Evolutionary conservation across 2,329 filamentous ascomycete genomes (phyloP), one percentile per base, ranked within the genome.

Genomic region (Remersonia thermophila): DNA sequence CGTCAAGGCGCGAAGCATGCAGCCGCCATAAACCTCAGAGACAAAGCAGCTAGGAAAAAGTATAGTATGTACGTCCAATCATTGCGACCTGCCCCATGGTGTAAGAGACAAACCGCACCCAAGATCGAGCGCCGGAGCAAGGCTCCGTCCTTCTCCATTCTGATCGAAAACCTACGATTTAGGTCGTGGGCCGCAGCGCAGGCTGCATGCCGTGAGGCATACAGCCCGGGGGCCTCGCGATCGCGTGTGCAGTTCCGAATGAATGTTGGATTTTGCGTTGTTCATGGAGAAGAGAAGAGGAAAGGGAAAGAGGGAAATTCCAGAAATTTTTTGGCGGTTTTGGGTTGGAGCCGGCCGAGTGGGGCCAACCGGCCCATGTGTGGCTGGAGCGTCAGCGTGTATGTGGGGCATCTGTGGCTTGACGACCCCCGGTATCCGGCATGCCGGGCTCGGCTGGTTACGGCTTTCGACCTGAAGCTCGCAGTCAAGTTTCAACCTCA

Each of bases 261-360:
- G 59, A 65, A 66, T 60, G 62, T 65, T 54, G 46, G 51, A 53
- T 52, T 60, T 61, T 65, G 63, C 62, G 62, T 66, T 66, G 62
- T 66, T 62, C 57, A 55, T 55, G 53, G 51, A 51, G 53, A 56
- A 50, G 46, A 52, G 51, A 53, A 54, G 44, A 46, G 43, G 45
- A 37, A 45, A 46, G 48, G 47, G 45, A 46, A 49, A 48, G 47
- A 41, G 39, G 32, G 13, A 38, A 43, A 41, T 32, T 20, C 23
- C 5, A 30, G 13, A 26, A 42, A 37, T 33, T 42, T 49, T 47
- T 39, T 38, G 37, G 30, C 28, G 32, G 37, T 38, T 39, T 41
- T 37, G 32, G 27, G 17, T 5, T 32, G 20, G 26, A n/a, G 10
- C 12, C 13, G 5, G 3, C 4, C 4, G 27, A 27, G 37, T 45